phyloP scores from a whole-genome alignment of 2,329 filamentous ascomycete species.

The Sporothrix curviconia region DNA sequence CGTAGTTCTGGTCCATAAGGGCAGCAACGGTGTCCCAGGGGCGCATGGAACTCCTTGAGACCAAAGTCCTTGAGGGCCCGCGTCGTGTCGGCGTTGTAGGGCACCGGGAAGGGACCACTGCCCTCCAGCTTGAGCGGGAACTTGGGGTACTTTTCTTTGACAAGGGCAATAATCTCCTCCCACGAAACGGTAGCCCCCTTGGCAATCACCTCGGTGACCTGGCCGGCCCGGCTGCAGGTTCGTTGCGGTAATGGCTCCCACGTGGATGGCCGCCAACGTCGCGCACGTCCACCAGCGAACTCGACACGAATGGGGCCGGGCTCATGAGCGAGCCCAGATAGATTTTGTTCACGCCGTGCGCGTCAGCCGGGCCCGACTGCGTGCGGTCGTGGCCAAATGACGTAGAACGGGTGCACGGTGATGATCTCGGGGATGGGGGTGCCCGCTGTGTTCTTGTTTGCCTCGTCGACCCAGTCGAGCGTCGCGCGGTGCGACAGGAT shows the following conservation, averaged over 20 bases:
- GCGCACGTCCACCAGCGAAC: slow-evolving; percentile 14
- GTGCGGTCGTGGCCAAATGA: slow-evolving; percentile 15
- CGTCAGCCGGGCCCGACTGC: neutral
- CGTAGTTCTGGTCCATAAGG: neutral
- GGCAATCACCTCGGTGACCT: neutral
- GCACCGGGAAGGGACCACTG: neutral
- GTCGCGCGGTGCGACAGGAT: slow-evolving; percentile 14
- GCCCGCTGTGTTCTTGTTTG: slow-evolving; percentile 1
- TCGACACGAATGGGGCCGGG: neutral
- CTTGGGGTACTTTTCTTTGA: neutral
- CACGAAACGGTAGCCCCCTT: neutral
- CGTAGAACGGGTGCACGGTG: slow-evolving; percentile 12
- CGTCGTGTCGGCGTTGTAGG: neutral
- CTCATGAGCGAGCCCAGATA: slow-evolving; percentile 3
- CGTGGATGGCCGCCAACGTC: slow-evolving; percentile 11
- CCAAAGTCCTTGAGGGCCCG: neutral
- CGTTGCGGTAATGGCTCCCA: neutral
- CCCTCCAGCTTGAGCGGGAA: neutral
- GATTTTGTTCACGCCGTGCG: slow-evolving; percentile 2
- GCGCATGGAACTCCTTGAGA: neutral
- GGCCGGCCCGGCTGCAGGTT: neutral
- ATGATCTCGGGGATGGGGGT: slow-evolving; percentile 8
- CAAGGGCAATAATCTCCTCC: neutral
- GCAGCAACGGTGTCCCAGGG: neutral
- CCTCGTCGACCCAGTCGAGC: slow-evolving; percentile 8